A percentile compares a stretch with the other conserved stretches of the same genome.
Evolutionary conservation across 2,329 filamentous ascomycete species (phyloP).

Genomic region (Coniochaeta prunicola): DNA sequence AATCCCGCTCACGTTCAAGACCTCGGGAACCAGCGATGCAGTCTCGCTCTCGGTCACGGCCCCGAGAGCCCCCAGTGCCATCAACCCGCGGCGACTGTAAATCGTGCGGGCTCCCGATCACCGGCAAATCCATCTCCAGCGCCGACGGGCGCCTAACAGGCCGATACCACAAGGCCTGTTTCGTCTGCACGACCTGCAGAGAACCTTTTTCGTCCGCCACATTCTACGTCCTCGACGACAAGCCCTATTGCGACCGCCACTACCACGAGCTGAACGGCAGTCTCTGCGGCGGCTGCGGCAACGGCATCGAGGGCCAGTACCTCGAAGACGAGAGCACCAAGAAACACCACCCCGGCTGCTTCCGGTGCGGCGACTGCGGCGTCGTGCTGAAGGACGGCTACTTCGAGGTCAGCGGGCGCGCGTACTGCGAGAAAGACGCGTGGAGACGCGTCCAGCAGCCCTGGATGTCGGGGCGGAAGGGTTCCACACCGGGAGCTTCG

Average conservation of each 20-base stretch:
- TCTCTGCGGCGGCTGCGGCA: constrained; percentile 70
- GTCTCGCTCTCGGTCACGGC: constrained; percentile 2
- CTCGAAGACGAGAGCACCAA: constrained; percentile 69
- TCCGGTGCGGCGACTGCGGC: constrained; percentile 75
- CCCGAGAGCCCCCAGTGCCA: constrained; percentile 3
- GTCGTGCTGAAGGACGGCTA: constrained; percentile 74
- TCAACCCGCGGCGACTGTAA: constrained; percentile 65
- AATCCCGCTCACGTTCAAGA: background rate
- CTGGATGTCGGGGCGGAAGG: constrained; percentile 5
- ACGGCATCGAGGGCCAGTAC: constrained; percentile 90
- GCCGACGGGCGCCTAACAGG: constrained; percentile 88
- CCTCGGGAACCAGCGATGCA: background rate
- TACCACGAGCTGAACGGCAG: constrained; percentile 90
- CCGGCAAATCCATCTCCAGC: constrained; percentile 87
- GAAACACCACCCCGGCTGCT: constrained; percentile 84
- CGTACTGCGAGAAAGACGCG: constrained; percentile 85
- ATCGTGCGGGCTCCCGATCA: constrained; percentile 70
- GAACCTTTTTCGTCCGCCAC: constrained; percentile 78
- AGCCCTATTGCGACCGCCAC: constrained; percentile 84
- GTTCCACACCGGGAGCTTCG: background rate
- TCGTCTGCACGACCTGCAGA: constrained; percentile 79
- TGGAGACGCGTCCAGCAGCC: constrained; percentile 42
- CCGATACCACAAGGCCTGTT: constrained; percentile 91
- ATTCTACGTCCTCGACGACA: constrained; percentile 85
- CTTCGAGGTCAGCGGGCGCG: constrained; percentile 74